Conservation (phyloP, 495 filamentous ascomycete species). For the Neurospora sp. region DNA sequence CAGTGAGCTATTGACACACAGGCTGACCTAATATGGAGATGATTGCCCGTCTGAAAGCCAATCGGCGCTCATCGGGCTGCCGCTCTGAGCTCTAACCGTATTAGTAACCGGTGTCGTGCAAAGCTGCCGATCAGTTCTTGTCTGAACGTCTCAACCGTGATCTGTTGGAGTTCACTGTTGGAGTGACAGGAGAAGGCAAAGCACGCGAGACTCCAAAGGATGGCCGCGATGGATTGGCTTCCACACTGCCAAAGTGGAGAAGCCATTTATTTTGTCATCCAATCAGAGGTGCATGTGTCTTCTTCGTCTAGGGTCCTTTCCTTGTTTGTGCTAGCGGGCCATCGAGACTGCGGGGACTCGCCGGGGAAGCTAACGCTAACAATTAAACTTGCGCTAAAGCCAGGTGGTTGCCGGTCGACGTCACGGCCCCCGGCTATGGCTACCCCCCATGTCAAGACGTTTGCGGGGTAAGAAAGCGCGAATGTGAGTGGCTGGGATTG, state of each 20-base stretch:
- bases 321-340: background rate
- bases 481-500: background rate
- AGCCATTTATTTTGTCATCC: background rate
- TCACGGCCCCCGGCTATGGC: slow-evolving; percentile 14
- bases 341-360: background rate
- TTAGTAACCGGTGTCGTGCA: background rate
- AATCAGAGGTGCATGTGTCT: background rate
- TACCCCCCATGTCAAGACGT: slow-evolving; percentile 8
- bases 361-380: slow-evolving; percentile 3
- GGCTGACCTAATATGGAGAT: background rate
- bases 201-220: background rate
- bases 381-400: slow-evolving; percentile 7
- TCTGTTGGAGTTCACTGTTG: background rate
- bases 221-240: background rate
- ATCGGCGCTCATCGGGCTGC: background rate
- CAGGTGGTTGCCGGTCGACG: slow-evolving; percentile 11
- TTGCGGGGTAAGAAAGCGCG: slow-evolving; percentile 16
- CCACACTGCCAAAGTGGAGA: background rate
- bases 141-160: background rate
- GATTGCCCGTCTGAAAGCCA: background rate
- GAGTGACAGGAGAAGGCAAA: background rate
- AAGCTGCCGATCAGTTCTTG: background rate
- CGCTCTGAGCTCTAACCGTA: background rate
- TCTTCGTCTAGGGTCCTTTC: background rate
- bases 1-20: background rate